Evolutionary conservation across 305 asterid species (phyloP).

Genomic region (Solanum hybrid): DNA sequence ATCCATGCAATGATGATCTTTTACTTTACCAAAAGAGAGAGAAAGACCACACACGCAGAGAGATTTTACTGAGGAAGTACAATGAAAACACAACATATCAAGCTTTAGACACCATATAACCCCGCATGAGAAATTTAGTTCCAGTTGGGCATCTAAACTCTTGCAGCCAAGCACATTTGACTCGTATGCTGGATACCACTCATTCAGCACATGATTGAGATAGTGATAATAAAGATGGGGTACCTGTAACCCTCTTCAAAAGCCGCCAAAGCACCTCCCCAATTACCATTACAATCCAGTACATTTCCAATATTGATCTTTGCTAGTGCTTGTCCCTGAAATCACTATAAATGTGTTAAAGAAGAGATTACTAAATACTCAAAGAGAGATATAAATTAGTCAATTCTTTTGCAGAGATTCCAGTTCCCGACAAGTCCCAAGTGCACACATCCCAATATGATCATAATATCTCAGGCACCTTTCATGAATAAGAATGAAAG

Average conservation of each 20-base stretch:
- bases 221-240: conserved; percentile 15
- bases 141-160: background rate
- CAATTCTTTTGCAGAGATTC: background rate
- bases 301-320: conserved; percentile 77
- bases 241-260: conserved; percentile 78
- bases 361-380: background rate
- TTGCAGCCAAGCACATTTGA: background rate
- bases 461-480: background rate
- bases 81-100: background rate
- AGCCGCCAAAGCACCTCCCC: conserved; percentile 64
- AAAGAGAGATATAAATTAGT: background rate
- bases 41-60: background rate
- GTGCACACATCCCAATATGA: background rate
- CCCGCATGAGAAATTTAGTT: background rate
- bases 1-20: background rate
- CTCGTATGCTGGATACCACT: background rate
- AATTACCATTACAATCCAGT: conserved; percentile 67
- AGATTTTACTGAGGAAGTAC: background rate
- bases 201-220: background rate
- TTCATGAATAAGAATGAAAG: background rate
- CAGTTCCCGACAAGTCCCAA: background rate
- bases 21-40: background rate
- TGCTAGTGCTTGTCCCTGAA: conserved; percentile 90
- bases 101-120: background rate
- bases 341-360: conserved; percentile 6